Conservation (phyloP, 1,284 basidiomycete species). For the Cystobasidium sp. region DNA sequence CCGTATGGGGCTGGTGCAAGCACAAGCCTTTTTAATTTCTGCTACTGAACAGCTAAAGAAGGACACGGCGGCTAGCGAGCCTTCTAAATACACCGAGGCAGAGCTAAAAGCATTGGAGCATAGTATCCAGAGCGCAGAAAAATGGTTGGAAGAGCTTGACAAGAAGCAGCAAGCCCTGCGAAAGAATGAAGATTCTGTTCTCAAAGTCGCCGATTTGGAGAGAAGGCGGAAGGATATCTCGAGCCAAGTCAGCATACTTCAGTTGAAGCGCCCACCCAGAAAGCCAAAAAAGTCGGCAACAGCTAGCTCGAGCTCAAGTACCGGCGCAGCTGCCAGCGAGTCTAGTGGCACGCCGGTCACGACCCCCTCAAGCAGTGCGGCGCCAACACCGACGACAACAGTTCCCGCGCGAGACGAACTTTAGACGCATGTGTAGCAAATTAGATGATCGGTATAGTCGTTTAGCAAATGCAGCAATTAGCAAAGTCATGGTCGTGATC, state of each 20-base stretch:
- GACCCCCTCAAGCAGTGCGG: constrained; percentile 28
- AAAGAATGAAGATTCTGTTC: constrained; percentile 76
- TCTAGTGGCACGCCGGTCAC: constrained; percentile 14
- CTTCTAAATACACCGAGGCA: constrained; percentile 77
- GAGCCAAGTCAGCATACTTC: constrained; percentile 64
- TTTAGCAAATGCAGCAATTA: constrained; percentile 1
- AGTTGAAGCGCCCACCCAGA: constrained; percentile 30
- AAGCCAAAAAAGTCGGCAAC: constrained; percentile 31
- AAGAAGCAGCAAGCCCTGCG: constrained; percentile 76
- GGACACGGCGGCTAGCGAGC: constrained; percentile 61
- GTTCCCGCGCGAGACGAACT: constrained; percentile 39
- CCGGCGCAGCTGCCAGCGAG: constrained; percentile 1
- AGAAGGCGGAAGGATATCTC: constrained; percentile 77
- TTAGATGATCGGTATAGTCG: constrained; percentile 9
- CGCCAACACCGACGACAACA: constrained; percentile 22
- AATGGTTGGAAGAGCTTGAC: constrained; percentile 77
- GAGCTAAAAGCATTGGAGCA: constrained; percentile 77
- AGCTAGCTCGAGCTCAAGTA: background rate
- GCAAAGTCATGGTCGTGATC: background rate
- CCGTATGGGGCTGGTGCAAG: constrained; percentile 66
- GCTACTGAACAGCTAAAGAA: constrained; percentile 62
- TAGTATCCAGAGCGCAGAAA: constrained; percentile 73
- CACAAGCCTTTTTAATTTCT: constrained; percentile 77
- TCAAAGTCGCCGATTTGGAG: constrained; percentile 80
- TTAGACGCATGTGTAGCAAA: constrained; percentile 18